Conservation (phyloP, 345 rosid species). For the Brassica cretica region DNA sequence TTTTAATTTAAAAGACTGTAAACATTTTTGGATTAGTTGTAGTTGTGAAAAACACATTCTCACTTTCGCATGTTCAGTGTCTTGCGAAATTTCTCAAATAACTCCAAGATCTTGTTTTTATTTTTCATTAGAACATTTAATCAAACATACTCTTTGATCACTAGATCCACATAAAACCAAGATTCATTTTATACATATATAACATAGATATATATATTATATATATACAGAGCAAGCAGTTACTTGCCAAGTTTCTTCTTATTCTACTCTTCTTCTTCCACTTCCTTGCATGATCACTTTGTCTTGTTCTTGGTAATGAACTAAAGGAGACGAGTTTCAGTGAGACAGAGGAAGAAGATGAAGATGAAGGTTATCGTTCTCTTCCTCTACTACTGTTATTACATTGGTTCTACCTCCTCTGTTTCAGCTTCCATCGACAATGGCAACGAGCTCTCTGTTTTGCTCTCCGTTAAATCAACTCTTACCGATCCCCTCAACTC, state of each 20-base stretch:
- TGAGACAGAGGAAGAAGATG: slow-evolving; percentile 38
- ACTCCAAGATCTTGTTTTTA: slow-evolving; percentile 32
- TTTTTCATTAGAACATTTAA: slow-evolving; percentile 20
- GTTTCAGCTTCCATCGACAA: slow-evolving; percentile 43
- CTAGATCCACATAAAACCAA: slow-evolving; percentile 49
- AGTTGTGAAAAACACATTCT: slow-evolving; percentile 55
- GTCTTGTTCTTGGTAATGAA: slow-evolving; percentile 43
- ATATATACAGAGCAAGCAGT: slow-evolving; percentile 36
- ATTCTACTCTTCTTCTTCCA: slow-evolving; percentile 34
- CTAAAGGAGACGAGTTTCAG: slow-evolving; percentile 33
- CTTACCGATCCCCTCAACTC: slow-evolving; percentile 61
- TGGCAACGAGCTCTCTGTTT: slow-evolving; percentile 50
- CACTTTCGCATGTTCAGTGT: slow-evolving; percentile 61
- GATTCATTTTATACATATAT: slow-evolving; percentile 30
- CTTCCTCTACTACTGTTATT: slow-evolving; percentile 50
- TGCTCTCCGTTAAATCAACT: slow-evolving; percentile 58
- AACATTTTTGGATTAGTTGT: slow-evolving; percentile 35
- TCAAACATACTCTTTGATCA: slow-evolving; percentile 47
- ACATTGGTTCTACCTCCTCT: slow-evolving; percentile 43
- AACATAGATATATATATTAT: slow-evolving; percentile 16
- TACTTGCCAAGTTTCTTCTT: slow-evolving; percentile 43
- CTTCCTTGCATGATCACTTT: slow-evolving; percentile 39
- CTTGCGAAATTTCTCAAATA: slow-evolving; percentile 50
- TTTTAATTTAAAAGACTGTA: slow-evolving; percentile 21
- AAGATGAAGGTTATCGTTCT: slow-evolving; percentile 40